A percentile compares a stretch with the other conserved stretches of the same genome.
phyloP scores from a whole-genome alignment of 169 alveolate genomes.

The Theileria parva region DNA sequence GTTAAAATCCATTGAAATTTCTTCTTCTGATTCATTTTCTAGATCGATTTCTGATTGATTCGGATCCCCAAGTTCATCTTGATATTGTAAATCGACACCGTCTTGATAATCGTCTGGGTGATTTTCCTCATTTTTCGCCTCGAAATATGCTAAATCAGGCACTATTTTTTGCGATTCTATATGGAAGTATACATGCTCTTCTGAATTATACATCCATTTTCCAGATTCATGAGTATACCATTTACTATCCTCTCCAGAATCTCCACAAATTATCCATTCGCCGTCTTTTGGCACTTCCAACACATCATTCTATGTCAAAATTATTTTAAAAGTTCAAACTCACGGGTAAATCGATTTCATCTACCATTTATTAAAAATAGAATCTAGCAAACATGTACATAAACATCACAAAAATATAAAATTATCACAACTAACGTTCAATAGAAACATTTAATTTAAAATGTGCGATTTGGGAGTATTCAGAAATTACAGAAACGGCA shows the following conservation, averaged over 20 bases:
- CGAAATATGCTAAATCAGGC: neutral
- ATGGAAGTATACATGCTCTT: slow-evolving; percentile 70
- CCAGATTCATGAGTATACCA: slow-evolving; percentile 70
- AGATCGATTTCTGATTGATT: slow-evolving; percentile 10
- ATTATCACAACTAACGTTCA: slow-evolving; percentile 17
- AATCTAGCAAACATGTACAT: neutral
- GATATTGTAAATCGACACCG: neutral
- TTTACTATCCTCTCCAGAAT: slow-evolving; percentile 43
- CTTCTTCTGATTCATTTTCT: slow-evolving; percentile 58
- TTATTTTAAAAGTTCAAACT: neutral
- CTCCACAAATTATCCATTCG: slow-evolving; percentile 21
- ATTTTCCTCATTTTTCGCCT: slow-evolving; percentile 6
- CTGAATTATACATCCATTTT: slow-evolving; percentile 71
- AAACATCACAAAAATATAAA: neutral
- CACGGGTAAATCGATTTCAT: neutral
- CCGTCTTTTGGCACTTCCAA: neutral
- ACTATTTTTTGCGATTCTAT: slow-evolving; percentile 46
- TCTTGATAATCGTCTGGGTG: neutral
- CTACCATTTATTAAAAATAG: neutral
- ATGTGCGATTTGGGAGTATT: slow-evolving; percentile 56
- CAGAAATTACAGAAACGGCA: slow-evolving; percentile 49
- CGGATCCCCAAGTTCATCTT: neutral
- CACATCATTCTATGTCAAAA: neutral
- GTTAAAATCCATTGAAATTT: slow-evolving; percentile 67
- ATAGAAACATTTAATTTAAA: slow-evolving; percentile 56